Base-by-base conservation (phyloP, 1,139 yeast species). In the Saccharomyces pastorianus region DNA sequence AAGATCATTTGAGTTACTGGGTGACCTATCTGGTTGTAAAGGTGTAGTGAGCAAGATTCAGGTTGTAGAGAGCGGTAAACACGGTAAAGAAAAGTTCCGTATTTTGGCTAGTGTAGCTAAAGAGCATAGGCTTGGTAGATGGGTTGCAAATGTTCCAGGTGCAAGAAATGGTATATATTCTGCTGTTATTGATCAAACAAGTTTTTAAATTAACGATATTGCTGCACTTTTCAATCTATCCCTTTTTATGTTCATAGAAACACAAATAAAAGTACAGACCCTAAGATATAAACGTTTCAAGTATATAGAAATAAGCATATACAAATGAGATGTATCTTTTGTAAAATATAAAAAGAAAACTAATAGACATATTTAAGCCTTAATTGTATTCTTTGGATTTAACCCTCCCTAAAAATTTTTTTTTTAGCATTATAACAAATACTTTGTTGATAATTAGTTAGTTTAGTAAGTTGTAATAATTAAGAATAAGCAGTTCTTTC, bases 81-180 rank as follows among this genome's bases (percentile, higher is more conserved):
- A 74, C 51, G 76, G 77, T 49, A 72, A 74, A 57, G 78, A 75
- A 59, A 75, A 76, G 53, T 69, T 88, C 55, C 76, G 81, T 60
- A 77, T 90, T 13, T 75, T 79, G 59, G 93, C 85, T 0, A 77
- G 88, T 50, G 75, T 87, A 14, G 80, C 93, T 53, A 88, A 90
- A 70, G 96, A 91, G 69, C 96, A 87, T 67, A 82, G 86, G 64
- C 77, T 88, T 57, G 97, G 96, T 49, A 82, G 97, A 68, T 90
- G 96, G 96, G 65, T 77, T 14, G 67, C 71, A 46, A 62, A 71
- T 23, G 69, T 73, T 26, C 66, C 69, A 7, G 79, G 79, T 25
- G 75, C 78, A 20, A 75, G 82, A 63, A 79, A 79, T 63, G 80
- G 79, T 59, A 70, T 79, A 48, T 78, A 74, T 59, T 77, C 81